Evolutionary conservation across 1,284 basidiomycete species (phyloP), one percentile per base, ranked within the genome.

Genomic region (Cutaneotrichosporon sp.): DNA sequence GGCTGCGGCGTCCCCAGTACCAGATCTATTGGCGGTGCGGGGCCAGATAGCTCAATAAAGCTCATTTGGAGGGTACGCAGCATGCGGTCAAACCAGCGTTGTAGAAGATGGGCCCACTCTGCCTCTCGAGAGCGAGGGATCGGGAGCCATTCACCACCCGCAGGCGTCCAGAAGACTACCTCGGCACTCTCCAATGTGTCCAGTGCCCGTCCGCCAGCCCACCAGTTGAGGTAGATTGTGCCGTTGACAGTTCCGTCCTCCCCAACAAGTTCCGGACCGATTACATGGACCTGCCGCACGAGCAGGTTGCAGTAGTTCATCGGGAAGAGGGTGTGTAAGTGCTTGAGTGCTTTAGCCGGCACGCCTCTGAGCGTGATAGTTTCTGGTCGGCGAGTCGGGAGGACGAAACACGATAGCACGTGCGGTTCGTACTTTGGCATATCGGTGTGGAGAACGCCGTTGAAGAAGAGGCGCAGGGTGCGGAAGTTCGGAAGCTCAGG

Each of bases 71-170:
- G 40, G 3, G 42, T 61, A 40, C 60, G 52, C 8, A 55, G 53
- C 31, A 56, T 22, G 5, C 60, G 52, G 21, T 61, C 53, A 30
- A 61, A 51, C 60, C 60, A 61, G 14, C 52, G 51, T 22, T 42
- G 47, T n/a, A 59, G 47, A 13, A 36, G 26, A n/a, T 46, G 18
- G n/a, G 26, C 5, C 22, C 40, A 40, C 21, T 34, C 32, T 13
- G 21, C 40, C 5, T 9, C 32, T 5, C 31, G 30, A 1, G 16
- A 14, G 2, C 30, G n/a, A 2, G 60, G 42, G n/a, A 55, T 46
- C 5, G 60, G 60, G n/a, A 56, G 30, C 60, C 60, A 61, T 4
- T 22, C 14, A 10, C 22, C 34, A 32, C 42, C 60, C 4, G 16
- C 16, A 5, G 53, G 53, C 5, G 31, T 38, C 31, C 31, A 49